These are phyloP conservation scores for Calonectria leucothoes DNA, from an alignment of 2,329 filamentous ascomycete genomes.

Conservation along the genomic window DNA sequence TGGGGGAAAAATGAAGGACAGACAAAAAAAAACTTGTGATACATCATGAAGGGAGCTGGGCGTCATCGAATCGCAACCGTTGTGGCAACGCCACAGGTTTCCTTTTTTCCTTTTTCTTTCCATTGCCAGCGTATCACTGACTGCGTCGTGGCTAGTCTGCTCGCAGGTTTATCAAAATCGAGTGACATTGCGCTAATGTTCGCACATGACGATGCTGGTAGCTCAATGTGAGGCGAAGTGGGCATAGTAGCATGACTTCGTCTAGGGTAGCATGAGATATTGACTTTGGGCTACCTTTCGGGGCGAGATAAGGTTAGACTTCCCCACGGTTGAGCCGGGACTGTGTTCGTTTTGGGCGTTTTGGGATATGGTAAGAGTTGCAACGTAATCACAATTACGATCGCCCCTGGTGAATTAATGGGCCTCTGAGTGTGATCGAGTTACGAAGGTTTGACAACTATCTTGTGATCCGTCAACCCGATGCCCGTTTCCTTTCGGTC, in stretches of 20 bases:
- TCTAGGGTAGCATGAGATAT: background rate
- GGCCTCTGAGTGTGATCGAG: background rate
- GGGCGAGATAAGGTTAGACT: constrained; percentile 1
- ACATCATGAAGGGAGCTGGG: constrained; percentile 11
- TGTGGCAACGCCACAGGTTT: background rate
- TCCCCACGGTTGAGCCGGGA: constrained; percentile 3
- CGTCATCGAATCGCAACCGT: background rate
- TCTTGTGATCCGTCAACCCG: constrained; percentile 1
- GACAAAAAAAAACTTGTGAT: background rate
- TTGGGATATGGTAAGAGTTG: background rate
- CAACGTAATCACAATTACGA: constrained; percentile 7
- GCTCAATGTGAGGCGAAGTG: background rate
- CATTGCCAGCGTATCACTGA: background rate
- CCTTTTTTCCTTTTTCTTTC: background rate
- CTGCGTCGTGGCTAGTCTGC: background rate
- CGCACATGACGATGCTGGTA: background rate
- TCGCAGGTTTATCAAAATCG: background rate
- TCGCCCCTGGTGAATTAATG: background rate
- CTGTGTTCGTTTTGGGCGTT: background rate
- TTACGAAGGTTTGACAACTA: background rate
- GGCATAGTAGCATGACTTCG: background rate
- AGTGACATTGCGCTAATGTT: background rate
- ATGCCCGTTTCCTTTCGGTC: background rate
- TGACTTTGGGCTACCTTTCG: background rate
- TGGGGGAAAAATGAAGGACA: background rate